phyloP scores from a whole-genome alignment of 1,284 basidiomycete species.

The Schizophyllum amplum region DNA sequence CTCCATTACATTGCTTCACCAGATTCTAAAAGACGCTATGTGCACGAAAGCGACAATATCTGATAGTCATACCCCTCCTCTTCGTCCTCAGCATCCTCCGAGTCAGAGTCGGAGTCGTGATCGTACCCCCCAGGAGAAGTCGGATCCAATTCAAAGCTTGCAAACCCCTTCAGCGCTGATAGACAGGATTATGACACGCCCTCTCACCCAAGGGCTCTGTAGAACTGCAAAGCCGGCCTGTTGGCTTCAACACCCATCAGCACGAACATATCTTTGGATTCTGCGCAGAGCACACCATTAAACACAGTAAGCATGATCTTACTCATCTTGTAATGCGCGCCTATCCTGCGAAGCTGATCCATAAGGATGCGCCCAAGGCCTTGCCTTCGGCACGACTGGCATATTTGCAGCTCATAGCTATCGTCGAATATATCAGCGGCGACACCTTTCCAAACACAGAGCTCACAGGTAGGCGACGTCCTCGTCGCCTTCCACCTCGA shows the following conservation, averaged over 20 bases:
- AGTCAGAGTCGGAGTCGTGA: background rate
- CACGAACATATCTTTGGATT: background rate
- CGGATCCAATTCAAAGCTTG: conserved; percentile 47
- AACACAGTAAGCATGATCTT: conserved; percentile 69
- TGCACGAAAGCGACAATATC: conserved; percentile 31
- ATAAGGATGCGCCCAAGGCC: conserved; percentile 54
- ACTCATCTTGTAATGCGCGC: conserved; percentile 45
- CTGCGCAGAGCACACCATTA: conserved; percentile 35
- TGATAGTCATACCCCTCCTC: conserved; percentile 42
- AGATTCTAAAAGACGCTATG: background rate
- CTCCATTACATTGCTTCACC: background rate
- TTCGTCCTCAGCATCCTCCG: conserved; percentile 12
- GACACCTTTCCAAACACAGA: background rate
- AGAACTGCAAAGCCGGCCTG: conserved; percentile 43
- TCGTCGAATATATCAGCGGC: conserved; percentile 1
- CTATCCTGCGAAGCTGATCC: conserved; percentile 40
- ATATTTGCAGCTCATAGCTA: conserved; percentile 71
- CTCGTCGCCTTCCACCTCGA: conserved; percentile 54
- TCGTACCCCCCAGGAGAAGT: conserved; percentile 27
- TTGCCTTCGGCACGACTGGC: conserved; percentile 28
- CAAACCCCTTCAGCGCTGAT: background rate
- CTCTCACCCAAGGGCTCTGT: conserved; percentile 44
- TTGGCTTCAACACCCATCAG: conserved; percentile 38
- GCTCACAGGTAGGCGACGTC: conserved; percentile 61
- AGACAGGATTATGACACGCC: background rate